phyloP scores from a whole-genome alignment of 129 eudicot genomes.

The Glebionis coronaria region DNA sequence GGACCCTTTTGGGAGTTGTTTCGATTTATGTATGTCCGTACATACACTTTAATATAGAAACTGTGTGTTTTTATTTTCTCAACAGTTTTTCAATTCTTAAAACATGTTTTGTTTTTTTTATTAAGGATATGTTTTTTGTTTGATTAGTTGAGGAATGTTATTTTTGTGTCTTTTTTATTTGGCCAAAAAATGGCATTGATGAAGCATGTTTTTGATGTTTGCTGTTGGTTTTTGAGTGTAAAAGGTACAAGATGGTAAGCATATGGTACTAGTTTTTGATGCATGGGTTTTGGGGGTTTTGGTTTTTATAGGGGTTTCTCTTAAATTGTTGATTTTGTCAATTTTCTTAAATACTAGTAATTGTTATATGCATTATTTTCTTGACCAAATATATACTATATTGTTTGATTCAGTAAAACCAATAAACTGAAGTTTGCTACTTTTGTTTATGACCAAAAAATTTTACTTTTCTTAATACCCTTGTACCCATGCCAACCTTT shows the following conservation, averaged over 20 bases:
- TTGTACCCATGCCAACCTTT: no score
- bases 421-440: no score
- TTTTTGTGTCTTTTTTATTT: slow-evolving; percentile 25
- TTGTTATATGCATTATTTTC: not conserved
- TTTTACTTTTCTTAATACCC: no score
- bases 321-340: not conserved
- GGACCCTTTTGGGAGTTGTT: slow-evolving; percentile 23
- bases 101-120: slow-evolving; percentile 18
- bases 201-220: slow-evolving; percentile 22
- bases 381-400: not conserved
- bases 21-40: slow-evolving; percentile 19
- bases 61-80: slow-evolving; percentile 3
- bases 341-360: slow-evolving; percentile 3
- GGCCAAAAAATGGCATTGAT: slow-evolving; percentile 25
- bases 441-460: no score
- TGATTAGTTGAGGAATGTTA: slow-evolving; percentile 38
- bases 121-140: slow-evolving; percentile 8
- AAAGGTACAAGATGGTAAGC: slow-evolving; percentile 29
- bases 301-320: slow-evolving; percentile 18
- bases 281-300: slow-evolving; percentile 13
- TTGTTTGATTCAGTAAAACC: no score
- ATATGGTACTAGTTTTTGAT: slow-evolving; percentile 24
- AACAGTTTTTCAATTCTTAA: slow-evolving; percentile 21
- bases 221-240: slow-evolving; percentile 11
- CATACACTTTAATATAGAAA: slow-evolving; percentile 5